Percentiles rank a stretch among this genome's conserved stretches.
Conservation (phyloP, 1,284 basidiomycete species). For the Inonotus hispidus region DNA sequence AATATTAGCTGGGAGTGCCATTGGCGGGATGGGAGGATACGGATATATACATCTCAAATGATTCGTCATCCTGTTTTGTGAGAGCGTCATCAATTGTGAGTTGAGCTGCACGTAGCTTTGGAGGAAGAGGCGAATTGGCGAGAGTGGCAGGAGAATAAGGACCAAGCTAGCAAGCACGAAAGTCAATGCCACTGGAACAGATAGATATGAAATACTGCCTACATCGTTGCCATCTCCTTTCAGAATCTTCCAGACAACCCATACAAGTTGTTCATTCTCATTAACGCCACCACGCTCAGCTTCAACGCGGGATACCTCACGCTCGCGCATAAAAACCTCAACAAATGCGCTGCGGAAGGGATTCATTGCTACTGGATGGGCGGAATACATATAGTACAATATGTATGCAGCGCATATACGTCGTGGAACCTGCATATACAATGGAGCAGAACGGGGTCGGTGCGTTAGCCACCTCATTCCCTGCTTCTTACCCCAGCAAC, state of each 20-base stretch:
- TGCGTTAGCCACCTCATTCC: constrained; percentile 15
- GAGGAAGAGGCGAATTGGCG: constrained; percentile 61
- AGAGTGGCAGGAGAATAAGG: constrained; percentile 69
- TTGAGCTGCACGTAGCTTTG: constrained; percentile 64
- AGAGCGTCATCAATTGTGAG: constrained; percentile 56
- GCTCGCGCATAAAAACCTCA: constrained; percentile 58
- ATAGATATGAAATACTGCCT: constrained; percentile 23
- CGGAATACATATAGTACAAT: constrained; percentile 51
- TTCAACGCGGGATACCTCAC: constrained; percentile 48
- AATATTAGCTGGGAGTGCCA: background rate
- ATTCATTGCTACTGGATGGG: constrained; percentile 69
- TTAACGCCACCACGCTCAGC: constrained; percentile 46
- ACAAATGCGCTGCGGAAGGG: constrained; percentile 69
- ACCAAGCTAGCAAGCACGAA: constrained; percentile 46
- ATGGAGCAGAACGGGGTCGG: constrained; percentile 12
- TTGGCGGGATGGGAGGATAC: background rate
- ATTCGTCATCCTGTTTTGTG: constrained; percentile 40
- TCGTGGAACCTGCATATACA: constrained; percentile 46
- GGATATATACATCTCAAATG: constrained; percentile 28
- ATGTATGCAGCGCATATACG: constrained; percentile 69
- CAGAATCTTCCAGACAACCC: constrained; percentile 78
- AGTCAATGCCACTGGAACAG: background rate
- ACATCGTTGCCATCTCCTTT: constrained; percentile 76
- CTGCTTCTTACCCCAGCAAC: background rate
- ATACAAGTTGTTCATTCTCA: constrained; percentile 69